Percentiles rank a stretch among this genome's conserved stretches.
phyloP scores from a whole-genome alignment of 106 monocot genomes.

The Xerophyta viscosa region DNA sequence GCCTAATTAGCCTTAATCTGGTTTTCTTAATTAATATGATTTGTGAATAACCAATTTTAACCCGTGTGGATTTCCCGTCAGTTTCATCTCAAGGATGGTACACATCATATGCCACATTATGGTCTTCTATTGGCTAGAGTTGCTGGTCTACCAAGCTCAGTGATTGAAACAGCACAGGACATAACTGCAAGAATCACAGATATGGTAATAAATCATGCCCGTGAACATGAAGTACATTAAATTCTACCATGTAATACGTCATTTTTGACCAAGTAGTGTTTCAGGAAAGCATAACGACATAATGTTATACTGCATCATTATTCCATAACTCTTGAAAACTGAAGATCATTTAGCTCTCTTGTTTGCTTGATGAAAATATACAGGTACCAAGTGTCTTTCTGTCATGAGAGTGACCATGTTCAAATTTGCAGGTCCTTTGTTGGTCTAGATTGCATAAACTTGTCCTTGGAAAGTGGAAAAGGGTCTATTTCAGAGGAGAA shows the following conservation, averaged over 20 bases:
- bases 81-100: conserved; percentile 85
- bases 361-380: no score
- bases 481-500: no score
- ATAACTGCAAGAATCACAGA: conserved; percentile 69
- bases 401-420: no score
- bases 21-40: background rate
- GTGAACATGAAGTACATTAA: background rate
- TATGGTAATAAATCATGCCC: conserved; percentile 35
- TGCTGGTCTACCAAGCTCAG: conserved; percentile 79
- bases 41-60: background rate
- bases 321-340: no score
- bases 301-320: no score
- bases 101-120: conserved; percentile 68
- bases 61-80: conserved; percentile 13
- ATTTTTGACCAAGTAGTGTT: no score
- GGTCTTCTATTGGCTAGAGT: conserved; percentile 89
- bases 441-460: no score
- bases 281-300: no score
- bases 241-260: background rate
- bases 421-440: no score
- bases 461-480: no score
- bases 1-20: background rate
- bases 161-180: conserved; percentile 64
- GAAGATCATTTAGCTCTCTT: no score
- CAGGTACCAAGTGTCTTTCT: no score